phyloP scores from a whole-genome alignment of 768 basidiomycete species.

The Leccinum imitatum region DNA sequence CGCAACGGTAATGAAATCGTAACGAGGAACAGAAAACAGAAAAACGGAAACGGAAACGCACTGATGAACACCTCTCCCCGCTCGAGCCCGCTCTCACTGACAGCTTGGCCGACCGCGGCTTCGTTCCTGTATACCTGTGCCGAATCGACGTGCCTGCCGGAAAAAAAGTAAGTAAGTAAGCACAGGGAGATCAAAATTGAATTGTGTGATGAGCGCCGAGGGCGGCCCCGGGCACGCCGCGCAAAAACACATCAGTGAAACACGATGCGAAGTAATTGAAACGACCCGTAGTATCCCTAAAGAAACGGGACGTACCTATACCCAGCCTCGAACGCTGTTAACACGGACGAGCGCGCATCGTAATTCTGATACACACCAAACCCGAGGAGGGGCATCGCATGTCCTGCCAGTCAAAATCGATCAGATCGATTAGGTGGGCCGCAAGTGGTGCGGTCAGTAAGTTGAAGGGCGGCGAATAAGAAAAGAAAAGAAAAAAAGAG shows the following conservation, averaged over 20 bases:
- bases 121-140: constrained; percentile 73
- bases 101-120: constrained; percentile 55
- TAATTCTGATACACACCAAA: constrained; percentile 74
- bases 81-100: constrained; percentile 53
- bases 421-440: not conserved
- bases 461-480: not conserved
- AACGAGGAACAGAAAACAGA: not conserved
- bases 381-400: constrained; percentile 63
- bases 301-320: constrained; percentile 45
- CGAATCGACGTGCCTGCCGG: constrained; percentile 65
- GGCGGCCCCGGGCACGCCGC: not conserved
- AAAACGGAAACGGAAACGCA: constrained; percentile 30
- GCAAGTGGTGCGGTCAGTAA: not conserved
- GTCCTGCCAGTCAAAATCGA: constrained; percentile 36
- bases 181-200: constrained; percentile 1
- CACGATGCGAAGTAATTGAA: not conserved
- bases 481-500: not conserved
- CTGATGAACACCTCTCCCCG: constrained; percentile 73
- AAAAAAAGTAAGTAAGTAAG: not conserved
- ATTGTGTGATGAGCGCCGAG: not conserved
- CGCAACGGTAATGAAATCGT: not conserved
- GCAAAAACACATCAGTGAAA: not conserved
- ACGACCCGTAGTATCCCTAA: not conserved
- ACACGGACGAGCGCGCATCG: constrained; percentile 49
- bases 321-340: constrained; percentile 65